These are phyloP conservation scores for Phytophthora ramorum DNA, from an alignment of 352 stramenopile genomes.

Conservation along the genomic window DNA sequence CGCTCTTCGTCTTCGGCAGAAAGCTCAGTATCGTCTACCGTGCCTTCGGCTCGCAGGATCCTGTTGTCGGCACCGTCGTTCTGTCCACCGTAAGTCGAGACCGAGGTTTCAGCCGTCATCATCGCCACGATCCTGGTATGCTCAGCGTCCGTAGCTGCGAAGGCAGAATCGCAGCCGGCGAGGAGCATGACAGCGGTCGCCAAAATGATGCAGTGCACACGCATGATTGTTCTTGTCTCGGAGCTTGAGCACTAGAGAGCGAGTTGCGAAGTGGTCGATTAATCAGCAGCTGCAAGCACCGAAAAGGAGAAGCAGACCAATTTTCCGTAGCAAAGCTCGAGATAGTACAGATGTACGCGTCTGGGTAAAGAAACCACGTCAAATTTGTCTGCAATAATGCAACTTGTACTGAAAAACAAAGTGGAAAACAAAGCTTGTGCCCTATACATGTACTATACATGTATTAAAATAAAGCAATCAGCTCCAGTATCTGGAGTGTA, in stretches of 20 bases:
- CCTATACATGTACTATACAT: too few relatives aligned
- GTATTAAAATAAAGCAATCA: too few relatives aligned
- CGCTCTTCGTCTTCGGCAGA: neutral
- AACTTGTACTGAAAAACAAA: too few relatives aligned
- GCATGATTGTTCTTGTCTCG: slow-evolving; percentile 7
- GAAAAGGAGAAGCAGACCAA: slow-evolving; percentile 1
- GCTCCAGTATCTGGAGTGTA: too few relatives aligned
- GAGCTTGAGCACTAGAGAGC: slow-evolving; percentile 5
- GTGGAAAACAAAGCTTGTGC: too few relatives aligned
- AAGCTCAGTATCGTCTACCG: neutral
- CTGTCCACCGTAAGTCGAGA: slow-evolving; percentile 4
- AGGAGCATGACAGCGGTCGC: slow-evolving; percentile 5
- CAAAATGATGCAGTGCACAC: slow-evolving; percentile 6
- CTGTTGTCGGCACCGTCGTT: neutral
- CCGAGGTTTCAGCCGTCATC: neutral
- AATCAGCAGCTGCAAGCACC: neutral
- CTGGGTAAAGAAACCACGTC: slow-evolving; percentile 12
- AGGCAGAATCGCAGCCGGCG: slow-evolving; percentile 1
- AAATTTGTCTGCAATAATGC: too few relatives aligned
- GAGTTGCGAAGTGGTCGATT: slow-evolving; percentile 15
- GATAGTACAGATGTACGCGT: slow-evolving; percentile 10
- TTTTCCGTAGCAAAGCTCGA: slow-evolving; percentile 18
- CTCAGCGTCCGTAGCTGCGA: slow-evolving; percentile 3
- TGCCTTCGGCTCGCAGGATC: neutral
- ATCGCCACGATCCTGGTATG: slow-evolving; percentile 2